Evolutionary conservation across 2,329 filamentous ascomycete species (phyloP), one percentile per base, ranked within the genome.

Genomic region (Nectriaceae sp.): DNA sequence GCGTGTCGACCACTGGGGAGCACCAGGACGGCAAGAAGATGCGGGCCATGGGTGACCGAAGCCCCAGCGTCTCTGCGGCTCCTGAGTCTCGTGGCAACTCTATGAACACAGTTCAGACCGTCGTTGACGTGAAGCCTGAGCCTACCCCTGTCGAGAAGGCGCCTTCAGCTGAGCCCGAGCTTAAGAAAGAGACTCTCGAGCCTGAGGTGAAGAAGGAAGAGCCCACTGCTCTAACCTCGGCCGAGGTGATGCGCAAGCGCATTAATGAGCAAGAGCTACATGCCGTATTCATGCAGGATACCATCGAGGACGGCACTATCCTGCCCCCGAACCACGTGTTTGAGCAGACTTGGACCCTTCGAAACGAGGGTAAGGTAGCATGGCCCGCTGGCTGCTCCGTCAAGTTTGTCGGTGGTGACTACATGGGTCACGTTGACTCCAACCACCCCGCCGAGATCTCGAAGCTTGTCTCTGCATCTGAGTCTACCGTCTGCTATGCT

Each of bases 321-420:
- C 71, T 96, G 47, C 70, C 79, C 33, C 83, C 88, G 4, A 87
- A 88, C 65, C 78, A 84, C 45, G 80, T 86, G 24, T 96, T 99
- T 65, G 83, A 88, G 61, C 92, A 99, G 71, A 90, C 89, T 2
- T 99, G 94, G 94, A 87, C 88, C 44, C 80, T 99, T 35, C 86
- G 85, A 63, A 99, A 99, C 66, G 85, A 87, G 18, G 93, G 94
- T 21, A 82, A 83, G 11, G 73, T 77, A 42, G 70, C 85, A 11
- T 99, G 94, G 94, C 94, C 94, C 31, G 83, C 85, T 46, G 94
- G 92, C 53, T 96, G 90, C 76, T 88, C 86, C 47, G 89, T 97
- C 60, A 90, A 89, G 70, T 97, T 92, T 64, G 88, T 95, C 50
- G 91, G 93, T 49, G 94, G 94, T 42, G 93, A 97, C 69, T 91